phyloP scores from a whole-genome alignment of 2,329 filamentous ascomycete genomes.

The Phialophora verrucosa region DNA sequence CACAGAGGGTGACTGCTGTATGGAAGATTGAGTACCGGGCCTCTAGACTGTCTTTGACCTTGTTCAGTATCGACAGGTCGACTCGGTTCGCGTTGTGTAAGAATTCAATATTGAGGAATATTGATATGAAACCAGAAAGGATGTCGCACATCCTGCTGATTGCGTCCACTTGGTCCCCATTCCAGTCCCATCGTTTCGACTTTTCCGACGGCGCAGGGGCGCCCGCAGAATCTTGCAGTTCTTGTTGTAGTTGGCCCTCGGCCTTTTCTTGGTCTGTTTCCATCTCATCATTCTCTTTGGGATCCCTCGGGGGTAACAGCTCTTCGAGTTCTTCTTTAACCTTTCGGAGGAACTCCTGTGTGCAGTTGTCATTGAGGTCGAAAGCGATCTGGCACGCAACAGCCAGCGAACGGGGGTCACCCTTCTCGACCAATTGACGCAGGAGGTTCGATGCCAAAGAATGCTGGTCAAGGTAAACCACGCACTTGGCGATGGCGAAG shows the following conservation, averaged over 20 bases:
- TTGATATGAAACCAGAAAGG: slow-evolving; percentile 88
- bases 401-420: slow-evolving; percentile 76
- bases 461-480: slow-evolving; percentile 92
- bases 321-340: slow-evolving; percentile 80
- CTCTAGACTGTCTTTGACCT: slow-evolving; percentile 92
- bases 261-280: slow-evolving; percentile 58
- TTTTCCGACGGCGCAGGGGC: slow-evolving; percentile 57
- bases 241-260: slow-evolving; percentile 61
- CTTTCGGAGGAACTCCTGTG: slow-evolving; percentile 92
- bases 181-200: slow-evolving; percentile 49
- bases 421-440: slow-evolving; percentile 77
- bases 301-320: slow-evolving; percentile 53
- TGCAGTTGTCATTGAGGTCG: slow-evolving; percentile 97
- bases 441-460: slow-evolving; percentile 88
- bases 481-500: slow-evolving; percentile 97
- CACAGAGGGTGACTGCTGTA: slow-evolving; percentile 94
- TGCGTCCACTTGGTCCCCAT: slow-evolving; percentile 57
- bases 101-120: slow-evolving; percentile 94
- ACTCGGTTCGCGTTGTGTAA: slow-evolving; percentile 94
- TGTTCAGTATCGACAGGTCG: slow-evolving; percentile 90
- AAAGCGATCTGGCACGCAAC: slow-evolving; percentile 98
- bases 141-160: slow-evolving; percentile 65
- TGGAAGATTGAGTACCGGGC: slow-evolving; percentile 98
- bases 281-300: slow-evolving; percentile 47
- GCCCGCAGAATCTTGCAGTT: slow-evolving; percentile 53